Evolutionary conservation across 306 rosid genomes (phyloP), one percentile per base, ranked within the genome.

Genomic region (Begonia masoniana): DNA sequence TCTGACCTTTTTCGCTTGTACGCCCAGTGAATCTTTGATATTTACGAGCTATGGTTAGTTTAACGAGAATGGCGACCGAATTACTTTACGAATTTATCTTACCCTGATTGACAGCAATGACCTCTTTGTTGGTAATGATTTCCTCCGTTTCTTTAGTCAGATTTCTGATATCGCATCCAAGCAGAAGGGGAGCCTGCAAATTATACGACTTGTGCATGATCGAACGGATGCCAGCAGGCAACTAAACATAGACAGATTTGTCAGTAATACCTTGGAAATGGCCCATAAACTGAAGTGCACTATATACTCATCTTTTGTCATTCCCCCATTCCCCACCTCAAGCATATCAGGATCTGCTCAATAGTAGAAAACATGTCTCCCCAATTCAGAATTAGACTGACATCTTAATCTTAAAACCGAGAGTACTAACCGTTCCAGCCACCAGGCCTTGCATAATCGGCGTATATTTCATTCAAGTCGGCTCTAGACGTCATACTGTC

Each of bases 221-320:
- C 39, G 2, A 53, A 11, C 14, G 5, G 10, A 10, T 3, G 52
- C 19, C 10, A 10, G 15, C 16, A 12, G 52, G 52, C 39, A 31
- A 31, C 39, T 31, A 31, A 31, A 31, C 9, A 31, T 31, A 31
- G 8, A 0, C 7, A 31, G 39, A 31, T 31, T 31, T 31, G 39
- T 31, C 39, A 31, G 39, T 0, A 31, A 54, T 63, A 83, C 99
- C 96, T 91, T 91, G 61, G 99, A 91, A 70, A 91, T 72, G 47
- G 96, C 92, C 99, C 96, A 86, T 51, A 91, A 52, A 78, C 96
- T 91, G 65, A 89, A 91, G 75, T 91, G 99, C 54, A 86, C 94
- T 57, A 83, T 68, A 66, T 86, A 86, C 67, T 86, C 99, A 62
- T 81, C 61, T 59, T 72, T 83, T 13, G 76, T 83, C 99, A 91